phyloP scores from a whole-genome alignment of 768 basidiomycete species.

The Rhodotorula sphaerocarpa region DNA sequence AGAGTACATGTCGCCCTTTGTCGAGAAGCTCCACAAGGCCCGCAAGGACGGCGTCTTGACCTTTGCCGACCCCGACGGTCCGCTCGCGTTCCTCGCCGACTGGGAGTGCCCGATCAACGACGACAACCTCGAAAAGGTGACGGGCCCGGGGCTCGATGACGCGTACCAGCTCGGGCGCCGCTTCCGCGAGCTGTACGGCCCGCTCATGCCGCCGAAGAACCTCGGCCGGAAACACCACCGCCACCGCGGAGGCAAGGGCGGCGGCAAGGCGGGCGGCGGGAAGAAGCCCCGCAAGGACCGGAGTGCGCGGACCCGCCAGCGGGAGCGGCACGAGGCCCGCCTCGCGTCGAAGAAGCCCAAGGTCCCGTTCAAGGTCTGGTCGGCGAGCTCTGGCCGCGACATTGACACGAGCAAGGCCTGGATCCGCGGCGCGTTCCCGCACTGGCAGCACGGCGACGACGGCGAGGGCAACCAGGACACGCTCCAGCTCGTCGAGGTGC shows the following conservation, averaged over 20 bases:
- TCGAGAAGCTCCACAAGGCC: constrained; percentile 39
- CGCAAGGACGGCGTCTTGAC: constrained; percentile 7
- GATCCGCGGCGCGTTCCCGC: constrained; percentile 44
- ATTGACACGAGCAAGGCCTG: constrained; percentile 43
- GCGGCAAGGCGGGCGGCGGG: constrained; percentile 28
- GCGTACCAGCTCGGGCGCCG: constrained; percentile 37
- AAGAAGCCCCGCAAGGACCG: not conserved
- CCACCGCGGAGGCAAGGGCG: not conserved
- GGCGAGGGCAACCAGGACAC: constrained; percentile 44
- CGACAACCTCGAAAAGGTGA: constrained; percentile 43
- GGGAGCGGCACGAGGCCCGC: not conserved
- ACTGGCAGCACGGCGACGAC: constrained; percentile 43
- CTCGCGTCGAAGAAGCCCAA: not conserved
- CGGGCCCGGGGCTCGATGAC: constrained; percentile 42
- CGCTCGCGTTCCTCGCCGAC: constrained; percentile 42
- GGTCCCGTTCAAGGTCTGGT: constrained; percentile 41
- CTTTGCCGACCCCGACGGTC: not conserved
- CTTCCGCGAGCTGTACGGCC: constrained; percentile 30
- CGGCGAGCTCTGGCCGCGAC: constrained; percentile 42
- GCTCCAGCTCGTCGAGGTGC: constrained; percentile 44
- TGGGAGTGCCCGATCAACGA: constrained; percentile 43
- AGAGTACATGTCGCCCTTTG: constrained; percentile 44
- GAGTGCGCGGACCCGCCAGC: not conserved
- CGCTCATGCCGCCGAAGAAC: constrained; percentile 32
- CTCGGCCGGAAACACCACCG: constrained; percentile 6